Conservation (phyloP, 805 yeast genomes). For the Kodamaea sagamina region DNA sequence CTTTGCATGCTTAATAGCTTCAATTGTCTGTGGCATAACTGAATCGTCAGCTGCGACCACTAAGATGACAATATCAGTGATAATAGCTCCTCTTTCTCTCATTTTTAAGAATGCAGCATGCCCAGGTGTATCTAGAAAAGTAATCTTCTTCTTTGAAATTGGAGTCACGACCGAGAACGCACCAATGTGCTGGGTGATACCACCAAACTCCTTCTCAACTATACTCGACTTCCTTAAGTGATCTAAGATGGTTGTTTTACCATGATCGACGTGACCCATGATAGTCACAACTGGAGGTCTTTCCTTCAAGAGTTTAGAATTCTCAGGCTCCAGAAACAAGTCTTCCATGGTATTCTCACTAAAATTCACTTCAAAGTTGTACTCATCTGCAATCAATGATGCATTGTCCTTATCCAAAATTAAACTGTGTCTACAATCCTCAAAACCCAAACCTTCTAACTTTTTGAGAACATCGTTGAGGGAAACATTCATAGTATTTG, state of each 20-base stretch:
- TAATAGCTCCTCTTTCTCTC: conserved; percentile 94
- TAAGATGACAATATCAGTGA: conserved; percentile 87
- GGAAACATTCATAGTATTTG: conserved; percentile 68
- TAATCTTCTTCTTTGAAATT: conserved; percentile 68
- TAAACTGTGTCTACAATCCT: conserved; percentile 67
- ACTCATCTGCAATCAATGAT: conserved; percentile 83
- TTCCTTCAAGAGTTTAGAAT: conserved; percentile 49
- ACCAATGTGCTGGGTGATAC: conserved; percentile 97
- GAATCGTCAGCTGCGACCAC: conserved; percentile 98
- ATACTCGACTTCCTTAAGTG: conserved; percentile 80
- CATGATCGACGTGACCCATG: conserved; percentile 99
- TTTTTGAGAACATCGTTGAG: conserved; percentile 59
- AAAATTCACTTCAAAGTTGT: conserved; percentile 63
- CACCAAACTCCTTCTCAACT: conserved; percentile 87
- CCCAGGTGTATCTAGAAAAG: conserved; percentile 96
- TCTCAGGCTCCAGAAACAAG: conserved; percentile 55
- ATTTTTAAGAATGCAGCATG: conserved; percentile 95
- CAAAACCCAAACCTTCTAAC: conserved; percentile 72
- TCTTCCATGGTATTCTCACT: conserved; percentile 62
- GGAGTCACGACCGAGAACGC: conserved; percentile 90
- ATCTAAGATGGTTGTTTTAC: conserved; percentile 93
- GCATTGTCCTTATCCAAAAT: conserved; percentile 88
- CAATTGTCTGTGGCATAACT: conserved; percentile 95
- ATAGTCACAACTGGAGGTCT: conserved; percentile 95
- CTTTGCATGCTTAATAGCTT: conserved; percentile 91